Base-by-base conservation (phyloP, 2,329 filamentous ascomycete species). In the Dactylellina leptospora region DNA sequence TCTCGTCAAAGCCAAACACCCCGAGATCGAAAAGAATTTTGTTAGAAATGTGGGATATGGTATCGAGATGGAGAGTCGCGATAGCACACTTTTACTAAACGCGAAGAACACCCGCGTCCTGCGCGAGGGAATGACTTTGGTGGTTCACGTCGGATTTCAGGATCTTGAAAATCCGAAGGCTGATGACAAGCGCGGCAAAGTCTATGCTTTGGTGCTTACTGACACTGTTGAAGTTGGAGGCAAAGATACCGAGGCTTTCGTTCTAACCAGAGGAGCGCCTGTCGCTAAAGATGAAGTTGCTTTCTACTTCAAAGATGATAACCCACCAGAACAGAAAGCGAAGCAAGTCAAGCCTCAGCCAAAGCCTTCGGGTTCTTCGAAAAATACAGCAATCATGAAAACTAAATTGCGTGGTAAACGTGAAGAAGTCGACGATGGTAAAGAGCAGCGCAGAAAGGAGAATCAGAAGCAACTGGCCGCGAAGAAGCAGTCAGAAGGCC, bases 241-340 rank as follows among this genome's bases (percentile, higher is more conserved):
- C 4, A 80, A 78, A 61, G 82, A 83, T 2, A 82, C 82, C n/a
- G 92, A 96, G 54, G 86, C 90, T 0, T 89, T 92, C 28, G 88
- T 97, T 25, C 97, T 99, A 81, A 99, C 95, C 16, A 92, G 92
- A 69, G 93, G 97, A 78, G 93, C 93, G 0, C 88, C 93, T 1
- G 90, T 91, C 25, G 93, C 96, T 78, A 87, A 96, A 69, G 95
- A 97, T 77, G 92, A 92, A 2, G 93, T 93, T 38, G 96, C 93
- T 0, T 99, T 99, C 83, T 97, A 97, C 82, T 99, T 99, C 84
- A 96, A 96, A 78, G 93, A 97, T 76, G 92, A 96, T 73, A 92
- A 96, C 78, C 91, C 96, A 75, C 87, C 91, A 74, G 88, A 92
- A 79, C 90, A 91, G n/a, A 96, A 95, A 78, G 84, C 85, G 76